A percentile compares a stretch with the other conserved stretches of the same genome.
Conservation (phyloP, 2,329 filamentous ascomycete species). For the Penicillium olsonii region DNA sequence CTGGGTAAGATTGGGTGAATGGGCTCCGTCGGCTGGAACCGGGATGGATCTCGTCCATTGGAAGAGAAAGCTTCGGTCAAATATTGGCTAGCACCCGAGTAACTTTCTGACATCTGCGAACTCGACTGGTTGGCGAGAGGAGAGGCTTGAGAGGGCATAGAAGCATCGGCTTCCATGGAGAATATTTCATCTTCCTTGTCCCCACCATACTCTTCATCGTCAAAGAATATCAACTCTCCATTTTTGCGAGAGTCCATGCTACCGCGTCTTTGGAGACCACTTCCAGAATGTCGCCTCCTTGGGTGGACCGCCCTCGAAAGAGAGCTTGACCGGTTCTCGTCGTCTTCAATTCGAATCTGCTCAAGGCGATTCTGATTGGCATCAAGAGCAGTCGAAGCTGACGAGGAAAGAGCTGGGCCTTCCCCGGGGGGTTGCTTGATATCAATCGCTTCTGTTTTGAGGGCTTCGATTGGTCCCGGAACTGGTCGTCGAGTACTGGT, state of each 20-base stretch:
- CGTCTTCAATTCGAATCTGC: slow-evolving; percentile 36
- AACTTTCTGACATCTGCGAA: slow-evolving; percentile 13
- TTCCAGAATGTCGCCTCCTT: slow-evolving; percentile 79
- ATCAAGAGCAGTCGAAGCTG: slow-evolving; percentile 41
- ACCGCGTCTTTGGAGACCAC: slow-evolving; percentile 73
- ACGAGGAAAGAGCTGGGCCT: slow-evolving; percentile 37
- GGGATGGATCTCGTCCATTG: slow-evolving; percentile 6
- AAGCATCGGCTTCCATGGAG: slow-evolving; percentile 62
- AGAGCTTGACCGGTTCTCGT: slow-evolving; percentile 48
- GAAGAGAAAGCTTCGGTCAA: background rate
- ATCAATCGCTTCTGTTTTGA: slow-evolving; percentile 30
- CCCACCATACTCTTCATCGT: slow-evolving; percentile 81
- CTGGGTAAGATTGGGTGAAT: slow-evolving; percentile 52
- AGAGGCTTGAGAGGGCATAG: slow-evolving; percentile 8
- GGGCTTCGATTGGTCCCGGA: slow-evolving; percentile 19
- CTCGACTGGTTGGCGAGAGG: slow-evolving; percentile 12
- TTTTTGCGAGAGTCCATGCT: slow-evolving; percentile 69
- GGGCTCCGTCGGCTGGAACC: slow-evolving; percentile 17
- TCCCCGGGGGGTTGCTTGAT: slow-evolving; percentile 29
- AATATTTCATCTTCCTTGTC: slow-evolving; percentile 74
- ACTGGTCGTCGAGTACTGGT: slow-evolving; percentile 23
- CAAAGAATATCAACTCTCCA: slow-evolving; percentile 85
- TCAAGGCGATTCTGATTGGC: slow-evolving; percentile 36
- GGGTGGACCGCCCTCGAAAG: slow-evolving; percentile 32
- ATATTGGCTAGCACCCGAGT: background rate